Conservation (phyloP, 2,329 filamentous ascomycete species). For the Aspergillus calidoustus region DNA sequence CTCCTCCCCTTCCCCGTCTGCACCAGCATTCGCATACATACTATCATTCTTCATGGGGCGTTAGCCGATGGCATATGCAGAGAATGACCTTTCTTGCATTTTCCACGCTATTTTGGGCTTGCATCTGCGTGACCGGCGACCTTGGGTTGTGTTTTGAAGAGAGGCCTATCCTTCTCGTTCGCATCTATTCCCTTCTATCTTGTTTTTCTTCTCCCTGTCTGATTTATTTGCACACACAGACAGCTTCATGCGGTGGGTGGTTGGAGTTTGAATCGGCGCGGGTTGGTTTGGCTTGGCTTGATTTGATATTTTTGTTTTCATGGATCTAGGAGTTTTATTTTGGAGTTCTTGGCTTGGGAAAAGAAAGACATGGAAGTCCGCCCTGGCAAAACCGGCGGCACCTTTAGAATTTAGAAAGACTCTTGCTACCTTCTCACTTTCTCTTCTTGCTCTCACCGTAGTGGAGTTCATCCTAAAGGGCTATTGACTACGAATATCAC, state of each 20-base stretch:
- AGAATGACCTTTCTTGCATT: not conserved
- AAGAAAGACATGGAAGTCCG: slow-evolving; percentile 12
- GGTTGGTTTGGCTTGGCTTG: slow-evolving; percentile 5
- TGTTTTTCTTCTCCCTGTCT: not conserved
- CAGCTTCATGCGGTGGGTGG: not conserved
- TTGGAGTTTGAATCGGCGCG: not conserved
- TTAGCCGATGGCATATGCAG: slow-evolving; percentile 4
- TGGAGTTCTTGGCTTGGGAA: slow-evolving; percentile 6
- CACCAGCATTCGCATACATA: slow-evolving; percentile 12
- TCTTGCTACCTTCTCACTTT: not conserved
- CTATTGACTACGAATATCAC: not conserved
- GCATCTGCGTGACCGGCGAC: slow-evolving; percentile 1
- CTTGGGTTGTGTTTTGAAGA: not conserved
- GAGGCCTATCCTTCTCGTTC: not conserved
- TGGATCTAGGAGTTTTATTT: slow-evolving; percentile 7
- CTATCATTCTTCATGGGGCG: slow-evolving; percentile 19
- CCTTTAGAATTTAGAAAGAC: slow-evolving; percentile 13
- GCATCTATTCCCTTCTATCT: not conserved
- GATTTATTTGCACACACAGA: not conserved
- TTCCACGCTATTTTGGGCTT: slow-evolving; percentile 7
- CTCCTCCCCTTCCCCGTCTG: not conserved
- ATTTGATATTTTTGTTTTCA: not conserved
- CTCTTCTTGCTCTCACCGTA: not conserved
- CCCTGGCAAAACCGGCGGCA: slow-evolving; percentile 7
- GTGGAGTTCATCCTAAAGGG: not conserved